Evolutionary conservation across 2,329 filamentous ascomycete genomes (phyloP), one percentile per base, ranked within the genome.

Genomic region (Akanthomyces muscarius): DNA sequence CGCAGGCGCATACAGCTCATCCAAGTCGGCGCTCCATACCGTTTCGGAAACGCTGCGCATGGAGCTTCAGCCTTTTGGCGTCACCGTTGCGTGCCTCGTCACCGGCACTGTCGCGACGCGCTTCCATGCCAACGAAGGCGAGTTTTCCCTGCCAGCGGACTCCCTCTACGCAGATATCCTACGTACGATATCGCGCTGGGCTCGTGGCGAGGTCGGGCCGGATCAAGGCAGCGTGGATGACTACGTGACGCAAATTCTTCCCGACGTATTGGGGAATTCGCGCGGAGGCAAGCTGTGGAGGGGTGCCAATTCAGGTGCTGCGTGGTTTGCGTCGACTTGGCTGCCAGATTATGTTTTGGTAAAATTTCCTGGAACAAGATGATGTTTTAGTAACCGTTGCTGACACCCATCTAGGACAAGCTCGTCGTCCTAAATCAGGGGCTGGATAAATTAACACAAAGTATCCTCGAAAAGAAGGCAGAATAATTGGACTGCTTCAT

Each of bases 31-130:
- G 10, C 47, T 62, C 18, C 48, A 57, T 21, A 53, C 53, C 4
- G 7, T 62, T 4, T 51, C 59, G 16, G 63, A 64, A 30, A 62
- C 59, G 21, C 53, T 62, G 28, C 63, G 63, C 25, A 41, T 62
- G 38, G 63, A 64, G 47, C 59, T 64, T 2, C 38, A 47, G 52
- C 63, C 63, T 4, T 48, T 64, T 6, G 63, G 63, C n/a, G 63
- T 64, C 18, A 45, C 52, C 25, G 59, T 62, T n/a, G 47, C 68
- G 11, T 50, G 45, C 36, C 44, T 62, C 44, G 33, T 56, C 28
- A 62, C 53, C 16, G 61, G 61, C 53, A 56, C 61, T 4, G 52
- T 62, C 21, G 52, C 42, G 7, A 56, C 61, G 25, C 42, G 42
- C n/a, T 51, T 56, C 44, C 61, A 62, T 10, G 45, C 42, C 23